Conservation (phyloP, 768 basidiomycete genomes). For the Kondoa malvinella region DNA sequence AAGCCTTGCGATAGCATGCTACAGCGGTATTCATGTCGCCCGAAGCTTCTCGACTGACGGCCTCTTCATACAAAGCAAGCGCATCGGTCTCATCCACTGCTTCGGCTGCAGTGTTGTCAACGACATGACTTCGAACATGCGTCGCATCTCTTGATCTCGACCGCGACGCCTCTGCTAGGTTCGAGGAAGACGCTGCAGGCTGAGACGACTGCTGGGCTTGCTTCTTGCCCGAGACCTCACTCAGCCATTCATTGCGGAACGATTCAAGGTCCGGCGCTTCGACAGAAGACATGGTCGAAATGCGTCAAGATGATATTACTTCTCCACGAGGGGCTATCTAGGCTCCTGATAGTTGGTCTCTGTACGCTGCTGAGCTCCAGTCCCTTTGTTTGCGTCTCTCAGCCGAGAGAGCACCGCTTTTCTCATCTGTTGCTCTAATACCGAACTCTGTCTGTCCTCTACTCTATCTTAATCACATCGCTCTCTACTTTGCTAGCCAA, state of each 20-base stretch:
- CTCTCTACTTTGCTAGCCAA: no score
- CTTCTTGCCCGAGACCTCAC: not conserved
- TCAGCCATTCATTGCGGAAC: not conserved
- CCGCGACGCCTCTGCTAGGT: not conserved
- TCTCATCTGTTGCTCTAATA: no score
- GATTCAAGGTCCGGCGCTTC: not conserved
- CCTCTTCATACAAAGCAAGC: constrained; percentile 22
- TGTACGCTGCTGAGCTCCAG: no score
- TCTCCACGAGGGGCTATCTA: no score
- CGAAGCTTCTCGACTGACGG: constrained; percentile 21
- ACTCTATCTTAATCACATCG: no score
- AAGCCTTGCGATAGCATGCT: constrained; percentile 2
- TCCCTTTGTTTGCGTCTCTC: no score
- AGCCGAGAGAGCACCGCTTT: no score
- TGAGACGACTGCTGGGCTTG: not conserved
- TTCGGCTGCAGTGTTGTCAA: not conserved
- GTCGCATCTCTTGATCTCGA: not conserved
- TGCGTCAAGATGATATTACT: not conserved
- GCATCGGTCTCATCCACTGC: constrained; percentile 9
- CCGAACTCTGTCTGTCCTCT: no score
- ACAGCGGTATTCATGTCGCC: constrained; percentile 22
- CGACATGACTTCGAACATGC: not conserved
- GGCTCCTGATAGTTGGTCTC: no score
- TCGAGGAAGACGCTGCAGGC: not conserved
- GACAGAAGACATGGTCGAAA: not conserved